phyloP scores from a whole-genome alignment of 1,139 yeast species.

The Blastobotrys illinoisensis region DNA sequence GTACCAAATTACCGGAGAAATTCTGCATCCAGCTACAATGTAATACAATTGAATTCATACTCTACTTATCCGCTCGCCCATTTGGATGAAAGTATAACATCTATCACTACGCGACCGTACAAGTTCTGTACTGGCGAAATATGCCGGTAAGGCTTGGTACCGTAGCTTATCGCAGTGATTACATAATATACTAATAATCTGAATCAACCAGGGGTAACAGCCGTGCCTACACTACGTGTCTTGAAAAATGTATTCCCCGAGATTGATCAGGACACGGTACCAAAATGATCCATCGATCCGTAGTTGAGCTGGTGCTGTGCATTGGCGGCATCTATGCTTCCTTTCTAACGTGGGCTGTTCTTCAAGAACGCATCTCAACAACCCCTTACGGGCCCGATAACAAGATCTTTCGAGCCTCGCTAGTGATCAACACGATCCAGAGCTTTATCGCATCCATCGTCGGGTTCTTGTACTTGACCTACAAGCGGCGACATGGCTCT shows the following conservation, averaged over 20 bases:
- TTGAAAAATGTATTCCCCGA: neutral
- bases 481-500: constrained; percentile 27
- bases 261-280: neutral
- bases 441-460: constrained; percentile 64
- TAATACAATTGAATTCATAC: too few relatives aligned
- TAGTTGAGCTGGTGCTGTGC: constrained; percentile 42
- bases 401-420: constrained; percentile 64
- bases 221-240: neutral
- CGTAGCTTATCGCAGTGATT: neutral
- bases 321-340: constrained; percentile 75
- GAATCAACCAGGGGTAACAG: neutral
- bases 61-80: too few relatives aligned
- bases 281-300: neutral
- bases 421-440: constrained; percentile 69
- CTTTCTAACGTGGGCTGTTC: constrained; percentile 83
- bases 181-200: neutral
- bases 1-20: too few relatives aligned
- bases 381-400: constrained; percentile 63
- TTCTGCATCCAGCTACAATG: too few relatives aligned
- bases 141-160: too few relatives aligned
- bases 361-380: constrained; percentile 83
- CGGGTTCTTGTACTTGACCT: constrained; percentile 55
- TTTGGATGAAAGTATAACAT: too few relatives aligned
- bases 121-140: too few relatives aligned
- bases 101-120: too few relatives aligned